Evolutionary conservation across 805 yeast genomes (phyloP), one percentile per base, ranked within the genome.

Genomic region (Ogataea trehalophila): DNA sequence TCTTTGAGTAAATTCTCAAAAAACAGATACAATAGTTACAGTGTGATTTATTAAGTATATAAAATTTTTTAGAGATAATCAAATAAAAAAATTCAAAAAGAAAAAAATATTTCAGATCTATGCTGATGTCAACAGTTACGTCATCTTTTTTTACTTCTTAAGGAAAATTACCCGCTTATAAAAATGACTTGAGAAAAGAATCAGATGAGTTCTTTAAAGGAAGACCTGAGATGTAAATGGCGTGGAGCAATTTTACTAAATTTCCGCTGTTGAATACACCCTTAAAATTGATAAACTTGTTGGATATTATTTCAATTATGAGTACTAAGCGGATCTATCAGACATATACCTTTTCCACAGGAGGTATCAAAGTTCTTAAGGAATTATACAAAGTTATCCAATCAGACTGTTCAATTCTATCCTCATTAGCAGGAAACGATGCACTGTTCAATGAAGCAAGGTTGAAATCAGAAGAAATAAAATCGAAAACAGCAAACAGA

Each of bases 341-440:
- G 39, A 41, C 57, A 2, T 59, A 56, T 35, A 49, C 54, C 22
- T 50, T 68, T 11, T 55, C 57, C 14, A 47, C 52, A 23, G 69
- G 70, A 6, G 56, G 63, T 17, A 31, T 56, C 22, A 59, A 57
- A 34, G 68, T 67, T 4, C 36, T 57, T 13, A 43, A 48, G n/a
- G 63, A 61, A 41, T 44, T 61, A 6, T 38, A 41, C 14, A 50
- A 51, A 5, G 20, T 54, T 1, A 43, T 52, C 1, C 45, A 53
- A 6, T 36, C 49, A 13, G 54, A 59, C 26, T 56, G 61, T 40
- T 52, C 63, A 7, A n/a, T 59, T 2, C 44, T 65, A 13, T 52
- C 57, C 7, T 41, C 46, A 18, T 17, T 63, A n/a, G 41, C 42
- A 13, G 62, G 62, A 14, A 55, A 59, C 37, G 59, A 60, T 45